These are phyloP conservation scores for Phytophthora pinifolia DNA, from an alignment of 352 stramenopile genomes.

Conservation along the genomic window DNA sequence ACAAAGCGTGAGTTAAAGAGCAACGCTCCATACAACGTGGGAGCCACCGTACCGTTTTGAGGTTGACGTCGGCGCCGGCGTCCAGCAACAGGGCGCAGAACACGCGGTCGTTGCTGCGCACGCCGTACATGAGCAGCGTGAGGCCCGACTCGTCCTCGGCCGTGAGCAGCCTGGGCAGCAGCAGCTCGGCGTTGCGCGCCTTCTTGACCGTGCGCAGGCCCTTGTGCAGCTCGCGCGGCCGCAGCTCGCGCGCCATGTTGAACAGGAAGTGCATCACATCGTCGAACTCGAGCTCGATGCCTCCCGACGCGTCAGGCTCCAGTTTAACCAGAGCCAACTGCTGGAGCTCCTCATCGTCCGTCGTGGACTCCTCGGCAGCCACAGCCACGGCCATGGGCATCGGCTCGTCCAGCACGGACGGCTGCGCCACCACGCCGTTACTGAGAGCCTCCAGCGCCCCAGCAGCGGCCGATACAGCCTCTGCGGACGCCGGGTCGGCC, in stretches of 20 bases:
- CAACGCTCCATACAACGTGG: slow-evolving; percentile 3
- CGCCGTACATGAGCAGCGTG: slow-evolving; percentile 81
- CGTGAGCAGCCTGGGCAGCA: slow-evolving; percentile 51
- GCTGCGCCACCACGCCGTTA: slow-evolving; percentile 12
- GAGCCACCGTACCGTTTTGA: slow-evolving; percentile 64
- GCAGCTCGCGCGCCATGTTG: slow-evolving; percentile 54
- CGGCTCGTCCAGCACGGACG: slow-evolving; percentile 22
- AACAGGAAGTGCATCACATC: slow-evolving; percentile 64
- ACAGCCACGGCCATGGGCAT: slow-evolving; percentile 36
- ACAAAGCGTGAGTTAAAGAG: slow-evolving; percentile 3
- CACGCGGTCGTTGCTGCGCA: slow-evolving; percentile 57
- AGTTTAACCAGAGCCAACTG: slow-evolving; percentile 60
- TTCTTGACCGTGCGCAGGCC: slow-evolving; percentile 60
- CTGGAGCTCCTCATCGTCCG: slow-evolving; percentile 78
- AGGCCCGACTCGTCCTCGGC: slow-evolving; percentile 81
- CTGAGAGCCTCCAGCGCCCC: slow-evolving; percentile 36
- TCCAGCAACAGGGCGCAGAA: slow-evolving; percentile 67
- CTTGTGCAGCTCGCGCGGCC: slow-evolving; percentile 51
- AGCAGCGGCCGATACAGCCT: slow-evolving; percentile 13
- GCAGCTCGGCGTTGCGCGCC: slow-evolving; percentile 42
- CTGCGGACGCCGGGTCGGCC: slow-evolving; percentile 10
- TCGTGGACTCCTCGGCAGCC: slow-evolving; percentile 67
- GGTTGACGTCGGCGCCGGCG: slow-evolving; percentile 80
- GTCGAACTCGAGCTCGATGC: slow-evolving; percentile 59
- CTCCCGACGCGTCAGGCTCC: slow-evolving; percentile 41